Base-by-base conservation (phyloP, 164 flowering plant species). In the Pachysandra terminalis region DNA sequence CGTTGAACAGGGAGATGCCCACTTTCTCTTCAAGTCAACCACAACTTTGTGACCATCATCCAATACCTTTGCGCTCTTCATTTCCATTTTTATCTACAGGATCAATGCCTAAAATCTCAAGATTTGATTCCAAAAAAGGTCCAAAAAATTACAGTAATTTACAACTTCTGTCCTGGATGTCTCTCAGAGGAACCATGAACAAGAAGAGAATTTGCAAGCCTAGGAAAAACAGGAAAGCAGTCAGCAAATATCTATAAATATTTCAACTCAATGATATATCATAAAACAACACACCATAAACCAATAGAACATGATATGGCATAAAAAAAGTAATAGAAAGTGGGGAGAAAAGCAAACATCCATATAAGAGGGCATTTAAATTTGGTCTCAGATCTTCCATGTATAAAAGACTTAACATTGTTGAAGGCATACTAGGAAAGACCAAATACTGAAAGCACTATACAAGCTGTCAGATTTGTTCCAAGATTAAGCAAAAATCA, bases 41-140 rank as follows among this genome's bases (percentile, higher is more conserved):
- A 71, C 64, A 66, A 73, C 68, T 37, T 62, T 67, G 23, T 64
- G 71, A 2, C 74, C 68, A 78, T 81, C 86, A 95, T 70, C 97
- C 97, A 79, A 95, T 74, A 71, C 98, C 96, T 79, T 87, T 78
- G 63, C 92, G 89, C 60, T 68, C 74, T 79, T 82, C 64, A 82
- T 63, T 74, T 90, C 92, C 97, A 95, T 95, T 76, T 75, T 57
- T 79, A 74, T 68, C 74, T 69, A 75, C 74, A 71, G 65, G 71
- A 79, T 65, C 80, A 79, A 88, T 81, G 72, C 72, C 81, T 32
- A 72, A n/a, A n/a, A 72, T 63, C 73, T 65, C 67, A 74, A 68
- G 64, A 64, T 71, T 32, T 64, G 74, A 68, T 57, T 66, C 72
- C 32, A 74, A 72, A 64, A 60, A 45, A 15, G 45, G 58, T 27